phyloP scores from a whole-genome alignment of 148 eudicot genomes.

The Chenopodium album region DNA sequence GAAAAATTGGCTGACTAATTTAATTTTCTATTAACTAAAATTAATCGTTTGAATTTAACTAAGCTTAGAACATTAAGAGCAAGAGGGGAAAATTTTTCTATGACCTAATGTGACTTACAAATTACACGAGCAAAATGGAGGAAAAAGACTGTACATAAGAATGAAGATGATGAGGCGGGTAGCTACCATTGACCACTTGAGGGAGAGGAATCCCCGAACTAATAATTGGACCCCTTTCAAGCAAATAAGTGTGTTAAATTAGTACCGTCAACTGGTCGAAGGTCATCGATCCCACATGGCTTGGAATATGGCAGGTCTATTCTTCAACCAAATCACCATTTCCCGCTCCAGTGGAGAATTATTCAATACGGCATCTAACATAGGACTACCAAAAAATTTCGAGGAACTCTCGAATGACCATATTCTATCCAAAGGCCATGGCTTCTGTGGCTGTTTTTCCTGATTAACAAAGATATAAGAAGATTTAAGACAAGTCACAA shows the following conservation, averaged over 20 bases:
- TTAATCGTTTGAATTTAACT: constrained; percentile 6
- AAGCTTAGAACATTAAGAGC: neutral
- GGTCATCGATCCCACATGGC: constrained; percentile 76
- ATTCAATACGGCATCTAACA: constrained; percentile 76
- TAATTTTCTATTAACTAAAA: constrained; percentile 9
- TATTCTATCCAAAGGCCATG: constrained; percentile 87
- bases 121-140: constrained; percentile 37
- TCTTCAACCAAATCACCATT: constrained; percentile 85
- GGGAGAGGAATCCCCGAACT: constrained; percentile 28
- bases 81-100: constrained; percentile 13
- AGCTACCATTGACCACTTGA: constrained; percentile 1
- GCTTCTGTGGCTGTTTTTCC: constrained; percentile 87
- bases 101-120: constrained; percentile 44
- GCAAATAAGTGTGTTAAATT: constrained; percentile 24
- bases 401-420: constrained; percentile 70
- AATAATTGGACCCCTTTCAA: constrained; percentile 24
- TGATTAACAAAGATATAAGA: constrained; percentile 27
- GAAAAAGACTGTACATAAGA: constrained; percentile 71
- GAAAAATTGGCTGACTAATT: constrained; percentile 9
- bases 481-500: neutral
- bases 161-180: constrained; percentile 45
- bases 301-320: constrained; percentile 77
- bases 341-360: constrained; percentile 65
- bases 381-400: constrained; percentile 82
- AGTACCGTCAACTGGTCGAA: constrained; percentile 20